Percentiles rank a stretch among this genome's conserved stretches.
These are phyloP conservation scores for Ramaria sp. DNA, from an alignment of 768 basidiomycete species.

Conservation along the genomic window DNA sequence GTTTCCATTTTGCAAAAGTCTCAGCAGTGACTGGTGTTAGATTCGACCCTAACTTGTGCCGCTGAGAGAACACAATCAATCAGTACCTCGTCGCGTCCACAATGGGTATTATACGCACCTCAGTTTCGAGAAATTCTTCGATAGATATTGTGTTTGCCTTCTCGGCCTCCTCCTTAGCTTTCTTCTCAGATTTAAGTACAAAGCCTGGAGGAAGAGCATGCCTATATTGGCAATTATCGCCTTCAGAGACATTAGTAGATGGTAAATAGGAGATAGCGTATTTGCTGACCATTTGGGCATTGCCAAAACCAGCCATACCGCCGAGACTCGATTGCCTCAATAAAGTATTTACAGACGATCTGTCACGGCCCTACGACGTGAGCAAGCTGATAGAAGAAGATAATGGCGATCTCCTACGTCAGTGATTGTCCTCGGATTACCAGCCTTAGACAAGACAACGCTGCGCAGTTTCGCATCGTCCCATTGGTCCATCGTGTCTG, in stretches of 20 bases:
- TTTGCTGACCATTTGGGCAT: conserved; percentile 59
- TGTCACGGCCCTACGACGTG: conserved; percentile 19
- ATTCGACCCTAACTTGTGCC: conserved; percentile 86
- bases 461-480: conserved; percentile 85
- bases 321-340: conserved; percentile 87
- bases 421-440: conserved; percentile 86
- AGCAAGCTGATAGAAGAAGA: conserved; percentile 7
- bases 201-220: conserved; percentile 96
- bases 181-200: conserved; percentile 87
- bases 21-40: conserved; percentile 92
- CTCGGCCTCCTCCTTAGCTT: conserved; percentile 83
- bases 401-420: conserved; percentile 42
- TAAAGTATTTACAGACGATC: conserved; percentile 98
- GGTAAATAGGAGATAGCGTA: not conserved
- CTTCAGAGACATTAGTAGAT: conserved; percentile 7
- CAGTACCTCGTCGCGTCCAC: not conserved
- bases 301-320: conserved; percentile 96
- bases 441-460: conserved; percentile 82
- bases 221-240: conserved; percentile 79
- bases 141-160: conserved; percentile 83
- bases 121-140: conserved; percentile 96
- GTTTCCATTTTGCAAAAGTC: conserved; percentile 90
- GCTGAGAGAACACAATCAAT: conserved; percentile 31
- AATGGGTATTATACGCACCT: conserved; percentile 40
- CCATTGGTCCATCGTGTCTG: conserved; percentile 98